Conservation (phyloP, 2,329 filamentous ascomycete genomes). For the Aspergillaceae sp. region DNA sequence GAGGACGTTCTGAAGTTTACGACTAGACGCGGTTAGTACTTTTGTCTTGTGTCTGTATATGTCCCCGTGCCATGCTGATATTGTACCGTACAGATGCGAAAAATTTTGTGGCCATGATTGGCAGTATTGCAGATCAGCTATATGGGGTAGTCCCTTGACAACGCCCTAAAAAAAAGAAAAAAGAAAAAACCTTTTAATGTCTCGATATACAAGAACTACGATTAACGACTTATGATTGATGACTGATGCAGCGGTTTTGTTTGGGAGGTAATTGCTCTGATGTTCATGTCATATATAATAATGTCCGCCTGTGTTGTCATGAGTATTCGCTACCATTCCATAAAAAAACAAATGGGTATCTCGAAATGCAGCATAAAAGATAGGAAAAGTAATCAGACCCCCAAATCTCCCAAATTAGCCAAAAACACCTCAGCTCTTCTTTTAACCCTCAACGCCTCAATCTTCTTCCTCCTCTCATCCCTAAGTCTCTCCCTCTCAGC, state of each 20-base stretch:
- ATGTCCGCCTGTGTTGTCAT: too few species aligned
- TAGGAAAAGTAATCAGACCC: constrained; percentile 2
- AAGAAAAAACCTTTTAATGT: too few species aligned
- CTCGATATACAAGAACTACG: neutral
- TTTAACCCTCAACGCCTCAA: constrained; percentile 49
- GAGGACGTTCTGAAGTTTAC: constrained; percentile 35
- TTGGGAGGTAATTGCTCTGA: neutral
- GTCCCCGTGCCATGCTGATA: too few species aligned
- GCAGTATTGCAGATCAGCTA: constrained; percentile 13
- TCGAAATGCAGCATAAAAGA: constrained; percentile 2
- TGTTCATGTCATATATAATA: neutral
- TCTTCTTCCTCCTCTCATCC: constrained; percentile 46
- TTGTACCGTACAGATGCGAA: constrained; percentile 26
- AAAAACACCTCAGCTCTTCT: constrained; percentile 67
- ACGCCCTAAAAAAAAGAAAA: too few species aligned
- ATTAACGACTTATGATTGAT: constrained; percentile 1
- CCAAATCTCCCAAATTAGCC: constrained; percentile 43
- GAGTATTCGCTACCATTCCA: too few species aligned
- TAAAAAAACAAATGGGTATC: constrained; percentile 6
- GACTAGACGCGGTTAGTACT: constrained; percentile 20
- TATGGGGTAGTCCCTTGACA: too few species aligned
- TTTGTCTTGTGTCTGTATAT: too few species aligned
- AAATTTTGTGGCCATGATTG: constrained; percentile 27
- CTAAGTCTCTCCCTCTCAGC: constrained; percentile 54
- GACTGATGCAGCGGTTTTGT: neutral